Evolutionary conservation across 306 rosid species (phyloP).

Genomic region (Erythrophleum fordii): DNA sequence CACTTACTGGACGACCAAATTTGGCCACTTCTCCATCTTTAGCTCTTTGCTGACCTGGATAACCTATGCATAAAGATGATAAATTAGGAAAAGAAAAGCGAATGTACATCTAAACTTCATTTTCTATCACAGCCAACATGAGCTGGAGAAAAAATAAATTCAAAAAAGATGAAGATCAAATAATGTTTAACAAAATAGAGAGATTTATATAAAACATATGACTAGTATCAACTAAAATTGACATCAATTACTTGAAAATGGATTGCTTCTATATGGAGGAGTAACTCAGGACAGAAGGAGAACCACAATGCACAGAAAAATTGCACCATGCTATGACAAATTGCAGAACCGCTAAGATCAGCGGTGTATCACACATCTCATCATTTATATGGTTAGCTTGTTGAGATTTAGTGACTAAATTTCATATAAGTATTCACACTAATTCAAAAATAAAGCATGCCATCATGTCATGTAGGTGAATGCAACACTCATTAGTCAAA

Average conservation of each 20-base stretch:
- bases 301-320: neutral
- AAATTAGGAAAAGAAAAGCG: constrained; percentile 25
- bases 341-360: neutral
- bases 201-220: neutral
- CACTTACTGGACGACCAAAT: constrained; percentile 95
- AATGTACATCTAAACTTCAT: neutral
- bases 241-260: neutral
- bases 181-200: neutral
- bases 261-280: neutral
- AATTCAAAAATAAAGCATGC: neutral
- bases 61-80: constrained; percentile 53
- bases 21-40: constrained; percentile 74
- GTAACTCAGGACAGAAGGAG: neutral
- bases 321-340: neutral
- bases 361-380: neutral
- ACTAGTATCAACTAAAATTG: neutral
- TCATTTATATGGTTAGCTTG: neutral
- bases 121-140: constrained; percentile 17
- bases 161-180: neutral
- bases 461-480: neutral
- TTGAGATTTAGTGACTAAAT: neutral
- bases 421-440: neutral
- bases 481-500: constrained; percentile 12
- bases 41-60: constrained; percentile 82
- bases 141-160: neutral